phyloP scores from a whole-genome alignment of 2,329 filamentous ascomycete genomes.

The Rutstroemia sp. region DNA sequence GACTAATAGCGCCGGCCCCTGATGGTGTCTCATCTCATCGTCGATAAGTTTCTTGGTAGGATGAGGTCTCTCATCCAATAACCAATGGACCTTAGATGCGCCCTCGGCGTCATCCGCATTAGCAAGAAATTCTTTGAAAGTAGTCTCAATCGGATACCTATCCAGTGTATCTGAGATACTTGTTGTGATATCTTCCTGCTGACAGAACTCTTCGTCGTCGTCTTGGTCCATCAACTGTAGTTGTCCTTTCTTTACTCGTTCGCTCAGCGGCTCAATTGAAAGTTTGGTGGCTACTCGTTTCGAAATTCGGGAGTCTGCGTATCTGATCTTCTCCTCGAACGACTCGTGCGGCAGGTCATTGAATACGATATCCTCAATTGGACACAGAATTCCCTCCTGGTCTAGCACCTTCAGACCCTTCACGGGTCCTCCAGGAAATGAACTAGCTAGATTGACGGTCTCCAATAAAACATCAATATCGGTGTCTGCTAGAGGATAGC shows the following conservation, averaged over 20 bases:
- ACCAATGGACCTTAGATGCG: slow-evolving; percentile 27
- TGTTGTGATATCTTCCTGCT: slow-evolving; percentile 25
- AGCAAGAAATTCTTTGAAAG: slow-evolving; percentile 32
- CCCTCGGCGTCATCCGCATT: slow-evolving; percentile 30
- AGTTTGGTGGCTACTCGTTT: slow-evolving; percentile 9
- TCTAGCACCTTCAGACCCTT: slow-evolving; percentile 19
- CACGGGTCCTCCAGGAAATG: slow-evolving; percentile 7
- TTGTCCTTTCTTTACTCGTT: slow-evolving; percentile 15
- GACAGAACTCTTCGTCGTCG: slow-evolving; percentile 28
- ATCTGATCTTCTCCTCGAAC: slow-evolving; percentile 9
- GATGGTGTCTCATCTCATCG: slow-evolving; percentile 18
- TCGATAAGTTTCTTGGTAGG: slow-evolving; percentile 19
- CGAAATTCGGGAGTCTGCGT: slow-evolving; percentile 21
- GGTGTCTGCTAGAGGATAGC: slow-evolving; percentile 13
- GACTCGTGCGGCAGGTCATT: slow-evolving; percentile 9
- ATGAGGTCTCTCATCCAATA: slow-evolving; percentile 24
- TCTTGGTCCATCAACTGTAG: slow-evolving; percentile 20
- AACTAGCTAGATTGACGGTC: slow-evolving; percentile 19
- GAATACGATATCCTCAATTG: slow-evolving; percentile 18
- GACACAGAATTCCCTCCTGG: slow-evolving; percentile 11
- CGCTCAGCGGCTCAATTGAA: slow-evolving; percentile 17
- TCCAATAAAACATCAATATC: slow-evolving; percentile 22
- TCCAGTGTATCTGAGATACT: slow-evolving; percentile 29
- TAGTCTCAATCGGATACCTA: slow-evolving; percentile 27
- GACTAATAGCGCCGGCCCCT: slow-evolving; percentile 29